These are phyloP conservation scores for Ogataea minuta DNA, from an alignment of 805 yeast species.

Conservation along the genomic window DNA sequence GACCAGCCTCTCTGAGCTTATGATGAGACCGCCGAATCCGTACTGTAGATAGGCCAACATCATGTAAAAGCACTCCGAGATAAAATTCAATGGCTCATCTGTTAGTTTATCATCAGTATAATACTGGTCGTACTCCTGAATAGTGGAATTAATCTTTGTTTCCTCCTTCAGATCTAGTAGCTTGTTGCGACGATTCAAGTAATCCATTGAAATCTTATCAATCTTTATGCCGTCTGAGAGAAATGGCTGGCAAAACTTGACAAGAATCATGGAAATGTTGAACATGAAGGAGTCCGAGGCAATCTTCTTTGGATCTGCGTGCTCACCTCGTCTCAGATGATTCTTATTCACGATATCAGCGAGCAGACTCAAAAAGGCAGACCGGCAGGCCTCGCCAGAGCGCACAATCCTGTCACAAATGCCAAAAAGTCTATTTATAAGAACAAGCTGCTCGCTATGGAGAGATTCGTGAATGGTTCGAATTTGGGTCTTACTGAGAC, in stretches of 20 bases:
- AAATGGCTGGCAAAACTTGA: conserved; percentile 81
- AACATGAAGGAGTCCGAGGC: conserved; percentile 82
- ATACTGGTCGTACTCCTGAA: conserved; percentile 62
- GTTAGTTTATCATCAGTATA: conserved; percentile 37
- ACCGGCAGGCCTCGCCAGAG: conserved; percentile 64
- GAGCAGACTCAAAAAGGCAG: conserved; percentile 63
- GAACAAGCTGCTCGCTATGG: conserved; percentile 59
- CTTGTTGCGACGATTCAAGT: conserved; percentile 50
- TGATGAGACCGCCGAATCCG: conserved; percentile 80
- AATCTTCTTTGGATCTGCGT: conserved; percentile 62
- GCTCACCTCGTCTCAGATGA: conserved; percentile 85
- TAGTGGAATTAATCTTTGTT: conserved; percentile 76
- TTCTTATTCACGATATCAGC: conserved; percentile 74
- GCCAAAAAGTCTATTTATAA: conserved; percentile 61
- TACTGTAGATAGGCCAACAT: conserved; percentile 78
- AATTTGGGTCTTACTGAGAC: conserved; percentile 41
- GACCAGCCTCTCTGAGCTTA: conserved; percentile 53
- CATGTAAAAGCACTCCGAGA: conserved; percentile 85
- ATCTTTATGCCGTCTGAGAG: conserved; percentile 62
- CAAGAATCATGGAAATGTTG: conserved; percentile 65
- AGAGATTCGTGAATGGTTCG: conserved; percentile 54
- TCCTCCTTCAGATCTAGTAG: conserved; percentile 73
- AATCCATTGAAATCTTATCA: conserved; percentile 73
- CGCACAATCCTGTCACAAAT: conserved; percentile 74
- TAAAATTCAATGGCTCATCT: conserved; percentile 59